phyloP scores from a whole-genome alignment of 2,329 filamentous ascomycete genomes.

The Fusarium subtropicale region DNA sequence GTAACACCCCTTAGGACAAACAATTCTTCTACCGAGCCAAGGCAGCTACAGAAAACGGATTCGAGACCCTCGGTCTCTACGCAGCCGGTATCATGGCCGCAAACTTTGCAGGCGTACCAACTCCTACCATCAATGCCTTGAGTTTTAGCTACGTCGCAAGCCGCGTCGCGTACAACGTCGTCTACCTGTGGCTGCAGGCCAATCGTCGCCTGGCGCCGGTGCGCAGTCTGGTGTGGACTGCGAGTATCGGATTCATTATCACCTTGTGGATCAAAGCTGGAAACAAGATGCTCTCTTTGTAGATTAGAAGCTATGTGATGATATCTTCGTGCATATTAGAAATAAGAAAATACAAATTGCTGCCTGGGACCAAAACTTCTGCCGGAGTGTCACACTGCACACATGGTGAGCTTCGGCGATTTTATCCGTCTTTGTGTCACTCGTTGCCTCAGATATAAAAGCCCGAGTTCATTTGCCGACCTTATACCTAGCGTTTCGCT shows the following conservation, averaged over 20 bases:
- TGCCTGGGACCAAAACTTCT: neutral
- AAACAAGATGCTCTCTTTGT: constrained; percentile 34
- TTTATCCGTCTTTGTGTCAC: constrained; percentile 21
- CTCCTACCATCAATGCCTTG: constrained; percentile 55
- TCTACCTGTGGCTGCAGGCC: constrained; percentile 59
- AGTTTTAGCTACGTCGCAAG: constrained; percentile 55
- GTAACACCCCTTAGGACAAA: constrained; percentile 57
- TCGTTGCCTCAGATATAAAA: constrained; percentile 19
- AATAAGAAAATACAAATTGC: neutral
- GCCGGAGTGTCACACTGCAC: neutral
- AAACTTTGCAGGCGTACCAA: constrained; percentile 57
- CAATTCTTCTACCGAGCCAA: constrained; percentile 66
- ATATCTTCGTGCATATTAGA: neutral
- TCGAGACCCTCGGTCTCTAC: constrained; percentile 59
- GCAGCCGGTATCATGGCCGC: constrained; percentile 59
- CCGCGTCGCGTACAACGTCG: constrained; percentile 56
- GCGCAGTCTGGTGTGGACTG: constrained; percentile 55
- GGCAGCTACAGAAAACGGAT: constrained; percentile 58
- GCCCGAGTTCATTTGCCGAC: constrained; percentile 26
- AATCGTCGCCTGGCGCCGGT: constrained; percentile 53
- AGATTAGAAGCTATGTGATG: neutral
- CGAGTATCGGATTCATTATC: constrained; percentile 50
- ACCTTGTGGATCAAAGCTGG: constrained; percentile 59
- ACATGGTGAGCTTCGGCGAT: constrained; percentile 14
- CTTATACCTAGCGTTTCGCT: constrained; percentile 4